Conservation (phyloP, 1,139 yeast genomes). For the Meyerozyma guilliermondii region DNA sequence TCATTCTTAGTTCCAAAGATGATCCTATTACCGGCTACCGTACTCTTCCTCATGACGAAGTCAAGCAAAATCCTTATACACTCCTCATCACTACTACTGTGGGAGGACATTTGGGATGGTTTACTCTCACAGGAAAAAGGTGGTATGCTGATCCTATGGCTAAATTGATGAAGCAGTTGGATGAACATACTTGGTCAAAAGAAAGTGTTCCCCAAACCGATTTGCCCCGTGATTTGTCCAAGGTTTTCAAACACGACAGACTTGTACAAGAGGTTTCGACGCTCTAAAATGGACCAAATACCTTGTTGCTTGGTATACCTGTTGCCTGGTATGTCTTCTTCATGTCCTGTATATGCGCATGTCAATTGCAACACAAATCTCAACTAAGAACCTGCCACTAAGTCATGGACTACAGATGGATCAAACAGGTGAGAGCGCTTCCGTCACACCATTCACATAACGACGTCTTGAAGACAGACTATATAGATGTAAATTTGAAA, state of each 20-base stretch:
- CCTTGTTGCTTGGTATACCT: too few relatives aligned
- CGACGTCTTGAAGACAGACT: slow-evolving; percentile 38
- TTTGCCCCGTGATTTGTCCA: slow-evolving; percentile 25
- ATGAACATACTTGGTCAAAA: slow-evolving; percentile 17
- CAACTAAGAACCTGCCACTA: background rate
- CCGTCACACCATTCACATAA: slow-evolving; percentile 35
- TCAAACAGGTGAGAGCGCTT: slow-evolving; percentile 30
- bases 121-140: slow-evolving; percentile 41
- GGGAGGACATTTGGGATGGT: slow-evolving; percentile 85
- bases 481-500: slow-evolving; percentile 41
- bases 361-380: background rate
- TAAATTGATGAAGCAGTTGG: slow-evolving; percentile 29
- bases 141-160: slow-evolving; percentile 48
- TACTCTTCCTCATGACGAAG: slow-evolving; percentile 56
- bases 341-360: background rate
- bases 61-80: slow-evolving; percentile 62
- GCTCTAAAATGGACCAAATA: too few relatives aligned
- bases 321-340: too few relatives aligned
- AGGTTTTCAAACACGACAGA: slow-evolving; percentile 31
- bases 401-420: slow-evolving; percentile 20
- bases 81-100: slow-evolving; percentile 61
- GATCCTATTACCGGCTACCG: slow-evolving; percentile 56
- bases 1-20: slow-evolving; percentile 47
- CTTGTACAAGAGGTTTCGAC: slow-evolving; percentile 8
- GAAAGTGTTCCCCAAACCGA: slow-evolving; percentile 11